Evolutionary conservation across 805 yeast species (phyloP), one percentile per base, ranked within the genome.

Genomic region (Nakazawaea ambrosiae): DNA sequence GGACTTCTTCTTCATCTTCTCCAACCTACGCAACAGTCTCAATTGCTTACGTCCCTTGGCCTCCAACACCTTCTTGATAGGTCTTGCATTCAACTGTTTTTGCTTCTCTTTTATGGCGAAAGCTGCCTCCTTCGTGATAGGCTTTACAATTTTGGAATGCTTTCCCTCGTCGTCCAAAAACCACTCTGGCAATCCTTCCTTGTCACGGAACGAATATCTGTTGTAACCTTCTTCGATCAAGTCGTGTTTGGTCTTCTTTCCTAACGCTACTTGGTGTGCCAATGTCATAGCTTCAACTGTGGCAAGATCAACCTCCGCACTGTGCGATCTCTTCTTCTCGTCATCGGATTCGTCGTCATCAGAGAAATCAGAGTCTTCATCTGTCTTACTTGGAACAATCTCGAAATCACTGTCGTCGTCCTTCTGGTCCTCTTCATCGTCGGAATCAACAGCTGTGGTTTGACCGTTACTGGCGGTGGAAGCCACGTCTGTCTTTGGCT

Each of bases 251-350:
- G 80, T 75, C 65, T 70, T 83, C 51, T 86, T 88, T 8, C 96
- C 96, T 19, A 87, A 60, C 0, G 97, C 98, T 27, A 92, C 69
- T 60, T 92, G 88, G 55, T 92, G 99, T 0, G 98, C 98, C 50
- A 92, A 65, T 0, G 98, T 92, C 99, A 92, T 92, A 4, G 96
- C 96, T 57, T 88, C 95, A 1, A 83, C 95, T 2, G 96, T 88
- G 15, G 92, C 94, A 43, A 89, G 66, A 45, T 86, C 95, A 34
- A 86, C 78, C 43, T 76, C 81, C 36, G 75, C 68, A 41, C 73
- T 64, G 46, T 82, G 85, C 20, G 58, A 63, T 47, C 55, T 65
- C 50, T 34, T 64, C 49, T 53, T 55, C 42, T 50, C 63, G 37
- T 50, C 56, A 53, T 77, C 82, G 36, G 68, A 77, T 24, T 75